Conservation (phyloP, 2,329 filamentous ascomycete species). For the Fusarium duplospermum region DNA sequence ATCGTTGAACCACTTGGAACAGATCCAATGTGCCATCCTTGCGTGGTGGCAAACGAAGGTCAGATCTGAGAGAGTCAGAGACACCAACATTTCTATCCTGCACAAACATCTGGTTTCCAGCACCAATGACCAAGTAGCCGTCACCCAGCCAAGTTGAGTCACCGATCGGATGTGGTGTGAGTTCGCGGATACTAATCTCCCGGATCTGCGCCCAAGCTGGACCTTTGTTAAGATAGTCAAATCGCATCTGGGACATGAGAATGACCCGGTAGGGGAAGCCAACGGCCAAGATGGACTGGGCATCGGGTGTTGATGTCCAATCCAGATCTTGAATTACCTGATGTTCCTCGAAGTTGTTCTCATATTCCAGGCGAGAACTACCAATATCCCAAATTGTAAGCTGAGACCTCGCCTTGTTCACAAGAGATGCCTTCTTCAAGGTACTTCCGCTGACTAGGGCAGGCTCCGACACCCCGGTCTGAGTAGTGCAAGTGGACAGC, state of each 20-base stretch:
- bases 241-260: constrained; percentile 86
- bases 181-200: constrained; percentile 82
- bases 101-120: constrained; percentile 91
- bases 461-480: constrained; percentile 79
- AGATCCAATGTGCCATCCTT: constrained; percentile 72
- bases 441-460: constrained; percentile 87
- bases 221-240: constrained; percentile 88
- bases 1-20: constrained; percentile 82
- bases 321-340: constrained; percentile 88
- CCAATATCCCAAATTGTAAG: constrained; percentile 93
- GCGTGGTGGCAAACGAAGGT: constrained; percentile 59
- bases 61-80: constrained; percentile 68
- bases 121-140: constrained; percentile 86
- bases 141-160: constrained; percentile 92
- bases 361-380: constrained; percentile 83
- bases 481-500: constrained; percentile 83
- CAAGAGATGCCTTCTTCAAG: constrained; percentile 86
- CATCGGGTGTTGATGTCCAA: constrained; percentile 92
- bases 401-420: constrained; percentile 77
- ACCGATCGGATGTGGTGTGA: constrained; percentile 90
- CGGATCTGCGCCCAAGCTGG: constrained; percentile 90
- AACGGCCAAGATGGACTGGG: constrained; percentile 90
- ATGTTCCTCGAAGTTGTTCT: constrained; percentile 77
- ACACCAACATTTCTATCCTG: constrained; percentile 80
- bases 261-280: constrained; percentile 89